Conservation (phyloP, 2,329 filamentous ascomycete genomes). For the Curvularia verruculosa region DNA sequence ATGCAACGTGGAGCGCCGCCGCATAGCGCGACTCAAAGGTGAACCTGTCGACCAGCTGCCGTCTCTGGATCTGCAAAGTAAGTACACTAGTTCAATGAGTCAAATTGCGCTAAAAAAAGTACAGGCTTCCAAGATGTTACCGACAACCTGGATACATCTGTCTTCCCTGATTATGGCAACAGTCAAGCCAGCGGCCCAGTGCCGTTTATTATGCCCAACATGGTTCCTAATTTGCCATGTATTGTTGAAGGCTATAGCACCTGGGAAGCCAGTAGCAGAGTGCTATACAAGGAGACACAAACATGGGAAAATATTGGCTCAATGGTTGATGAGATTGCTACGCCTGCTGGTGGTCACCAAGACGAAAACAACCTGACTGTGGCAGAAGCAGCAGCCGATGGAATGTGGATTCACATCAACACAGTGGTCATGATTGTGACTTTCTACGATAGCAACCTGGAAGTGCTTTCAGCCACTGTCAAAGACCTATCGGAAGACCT, state of each 20-base stretch:
- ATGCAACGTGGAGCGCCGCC: conserved; percentile 39
- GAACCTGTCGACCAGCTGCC: conserved; percentile 28
- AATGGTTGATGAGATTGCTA: not conserved
- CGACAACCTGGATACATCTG: conserved; percentile 37
- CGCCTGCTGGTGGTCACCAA: not conserved
- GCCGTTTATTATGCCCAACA: conserved; percentile 23
- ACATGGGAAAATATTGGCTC: not conserved
- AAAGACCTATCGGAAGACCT: conserved; percentile 8
- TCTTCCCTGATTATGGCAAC: conserved; percentile 34
- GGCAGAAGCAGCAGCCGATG: conserved; percentile 4
- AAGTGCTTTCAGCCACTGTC: not conserved
- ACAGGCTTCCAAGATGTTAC: conserved; percentile 29
- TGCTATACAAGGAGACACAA: conserved; percentile 20
- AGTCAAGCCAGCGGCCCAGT: conserved; percentile 6
- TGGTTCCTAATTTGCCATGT: conserved; percentile 16
- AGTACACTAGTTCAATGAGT: not conserved
- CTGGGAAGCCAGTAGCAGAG: conserved; percentile 16
- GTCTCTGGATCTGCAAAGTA: conserved; percentile 28
- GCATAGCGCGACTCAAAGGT: conserved; percentile 40
- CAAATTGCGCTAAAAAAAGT: conserved; percentile 11
- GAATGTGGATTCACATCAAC: conserved; percentile 3
- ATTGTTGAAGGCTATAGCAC: conserved; percentile 12
- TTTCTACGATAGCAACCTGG: not conserved
- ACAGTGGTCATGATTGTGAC: not conserved
- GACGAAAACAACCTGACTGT: conserved; percentile 1